A percentile compares a stretch with the other conserved stretches of the same genome.
Evolutionary conservation across 306 rosid species (phyloP).

Genomic region (Acacia confusa): DNA sequence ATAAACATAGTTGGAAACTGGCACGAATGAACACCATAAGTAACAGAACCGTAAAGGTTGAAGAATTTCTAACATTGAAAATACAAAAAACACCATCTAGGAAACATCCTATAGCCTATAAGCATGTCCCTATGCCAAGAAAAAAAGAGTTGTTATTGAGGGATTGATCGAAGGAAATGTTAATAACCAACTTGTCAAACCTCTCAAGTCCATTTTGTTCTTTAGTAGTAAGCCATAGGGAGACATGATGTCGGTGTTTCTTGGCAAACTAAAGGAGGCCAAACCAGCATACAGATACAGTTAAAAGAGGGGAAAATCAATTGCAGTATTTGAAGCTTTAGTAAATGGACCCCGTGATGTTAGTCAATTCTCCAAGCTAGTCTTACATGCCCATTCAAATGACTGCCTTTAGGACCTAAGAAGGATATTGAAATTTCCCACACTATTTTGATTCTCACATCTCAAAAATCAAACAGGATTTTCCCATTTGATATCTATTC

Average conservation of each 20-base stretch:
- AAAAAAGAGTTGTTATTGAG: neutral
- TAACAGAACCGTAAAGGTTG: conserved; percentile 17
- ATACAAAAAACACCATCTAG: neutral
- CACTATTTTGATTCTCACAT: neutral
- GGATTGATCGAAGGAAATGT: neutral
- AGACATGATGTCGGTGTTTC: neutral
- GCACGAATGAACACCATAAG: conserved; percentile 11
- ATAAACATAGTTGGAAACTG: conserved; percentile 1
- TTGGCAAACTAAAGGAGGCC: neutral
- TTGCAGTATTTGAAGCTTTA: neutral
- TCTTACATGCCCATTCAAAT: neutral
- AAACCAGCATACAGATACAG: neutral
- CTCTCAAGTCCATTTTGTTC: neutral
- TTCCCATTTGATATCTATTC: conserved; percentile 8
- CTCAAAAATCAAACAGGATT: neutral
- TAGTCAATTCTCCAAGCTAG: neutral
- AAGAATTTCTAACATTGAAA: neutral
- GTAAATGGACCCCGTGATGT: neutral
- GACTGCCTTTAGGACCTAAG: neutral
- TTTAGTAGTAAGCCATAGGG: neutral
- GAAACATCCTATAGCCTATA: neutral
- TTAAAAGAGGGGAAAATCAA: neutral
- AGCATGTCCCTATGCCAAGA: neutral
- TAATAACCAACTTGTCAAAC: neutral
- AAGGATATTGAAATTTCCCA: neutral